Evolutionary conservation across 345 rosid species (phyloP).

Genomic region (Passiflora organensis): DNA sequence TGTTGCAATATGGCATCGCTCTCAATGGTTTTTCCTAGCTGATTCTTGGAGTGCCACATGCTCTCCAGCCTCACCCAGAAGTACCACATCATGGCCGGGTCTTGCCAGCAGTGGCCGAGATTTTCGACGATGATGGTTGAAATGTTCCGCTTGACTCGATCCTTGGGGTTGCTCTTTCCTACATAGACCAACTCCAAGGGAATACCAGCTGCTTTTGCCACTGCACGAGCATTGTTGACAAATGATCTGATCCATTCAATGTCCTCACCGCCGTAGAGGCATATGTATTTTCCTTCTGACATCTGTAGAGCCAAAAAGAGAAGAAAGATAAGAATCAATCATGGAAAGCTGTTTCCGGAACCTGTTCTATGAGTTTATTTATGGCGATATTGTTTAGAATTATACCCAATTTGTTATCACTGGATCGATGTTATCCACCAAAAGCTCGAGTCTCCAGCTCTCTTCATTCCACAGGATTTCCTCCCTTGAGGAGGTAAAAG

Average conservation of each 20-base stretch:
- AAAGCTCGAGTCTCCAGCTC: constrained; percentile 67
- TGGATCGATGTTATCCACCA: constrained; percentile 72
- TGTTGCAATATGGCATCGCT: constrained; percentile 19
- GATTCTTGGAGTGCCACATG: constrained; percentile 25
- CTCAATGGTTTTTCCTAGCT: constrained; percentile 17
- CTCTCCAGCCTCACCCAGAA: constrained; percentile 27
- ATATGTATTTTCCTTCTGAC: constrained; percentile 29
- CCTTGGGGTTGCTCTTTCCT: constrained; percentile 41
- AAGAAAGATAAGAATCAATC: background rate
- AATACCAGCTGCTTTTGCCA: constrained; percentile 32
- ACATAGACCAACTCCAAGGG: constrained; percentile 45
- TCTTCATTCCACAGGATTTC: constrained; percentile 80
- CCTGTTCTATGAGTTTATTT: too few relatives aligned
- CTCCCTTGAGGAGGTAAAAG: constrained; percentile 66
- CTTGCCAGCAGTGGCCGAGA: constrained; percentile 30
- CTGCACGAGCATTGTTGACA: constrained; percentile 19
- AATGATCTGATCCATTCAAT: constrained; percentile 50
- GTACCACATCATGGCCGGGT: constrained; percentile 28
- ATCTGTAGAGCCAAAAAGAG: constrained; percentile 18
- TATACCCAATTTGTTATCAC: constrained; percentile 65
- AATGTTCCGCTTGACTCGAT: constrained; percentile 25
- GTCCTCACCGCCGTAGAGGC: constrained; percentile 59
- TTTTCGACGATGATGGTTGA: constrained; percentile 19
- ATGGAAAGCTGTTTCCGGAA: too few relatives aligned
- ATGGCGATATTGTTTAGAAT: background rate